Evolutionary conservation across 1,139 yeast genomes (phyloP).

Genomic region (Yamadazyma triangularis): DNA sequence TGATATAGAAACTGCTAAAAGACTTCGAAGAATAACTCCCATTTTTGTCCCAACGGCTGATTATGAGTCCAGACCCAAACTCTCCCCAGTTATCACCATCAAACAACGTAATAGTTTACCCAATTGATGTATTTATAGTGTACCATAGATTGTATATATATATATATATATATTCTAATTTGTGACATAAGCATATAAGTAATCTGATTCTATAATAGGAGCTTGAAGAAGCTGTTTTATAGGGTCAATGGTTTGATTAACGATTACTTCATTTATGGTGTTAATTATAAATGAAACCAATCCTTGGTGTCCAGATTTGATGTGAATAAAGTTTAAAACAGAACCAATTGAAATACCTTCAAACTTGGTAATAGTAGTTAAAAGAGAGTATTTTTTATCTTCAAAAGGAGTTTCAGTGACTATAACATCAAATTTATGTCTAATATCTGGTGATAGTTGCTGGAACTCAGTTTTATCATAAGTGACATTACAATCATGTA

Average conservation of each 20-base stretch:
- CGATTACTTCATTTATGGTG: too few species aligned
- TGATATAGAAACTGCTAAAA: conserved; percentile 36
- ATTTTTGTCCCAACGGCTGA: conserved; percentile 34
- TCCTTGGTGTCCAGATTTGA: too few species aligned
- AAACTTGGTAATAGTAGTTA: conserved; percentile 19
- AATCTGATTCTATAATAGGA: conserved; percentile 21
- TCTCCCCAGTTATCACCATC: conserved; percentile 30
- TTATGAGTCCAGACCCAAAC: conserved; percentile 26
- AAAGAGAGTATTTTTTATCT: conserved; percentile 23
- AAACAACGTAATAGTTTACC: conserved; percentile 17
- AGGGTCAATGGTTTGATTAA: background rate
- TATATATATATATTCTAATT: too few species aligned
- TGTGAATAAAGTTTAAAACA: conserved; percentile 2
- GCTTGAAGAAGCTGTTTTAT: conserved; percentile 16
- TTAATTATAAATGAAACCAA: too few species aligned
- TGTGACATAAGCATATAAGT: conserved; percentile 28
- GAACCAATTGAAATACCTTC: conserved; percentile 19
- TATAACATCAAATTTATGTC: conserved; percentile 58
- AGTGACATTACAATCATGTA: conserved; percentile 36
- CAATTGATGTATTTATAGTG: too few species aligned
- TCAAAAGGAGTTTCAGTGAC: conserved; percentile 35
- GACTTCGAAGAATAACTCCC: conserved; percentile 33
- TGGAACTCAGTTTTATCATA: conserved; percentile 73
- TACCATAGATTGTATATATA: too few species aligned
- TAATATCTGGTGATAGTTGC: conserved; percentile 31